phyloP scores from a whole-genome alignment of 805 yeast genomes.

The Kodamaea kaohsiungensis region DNA sequence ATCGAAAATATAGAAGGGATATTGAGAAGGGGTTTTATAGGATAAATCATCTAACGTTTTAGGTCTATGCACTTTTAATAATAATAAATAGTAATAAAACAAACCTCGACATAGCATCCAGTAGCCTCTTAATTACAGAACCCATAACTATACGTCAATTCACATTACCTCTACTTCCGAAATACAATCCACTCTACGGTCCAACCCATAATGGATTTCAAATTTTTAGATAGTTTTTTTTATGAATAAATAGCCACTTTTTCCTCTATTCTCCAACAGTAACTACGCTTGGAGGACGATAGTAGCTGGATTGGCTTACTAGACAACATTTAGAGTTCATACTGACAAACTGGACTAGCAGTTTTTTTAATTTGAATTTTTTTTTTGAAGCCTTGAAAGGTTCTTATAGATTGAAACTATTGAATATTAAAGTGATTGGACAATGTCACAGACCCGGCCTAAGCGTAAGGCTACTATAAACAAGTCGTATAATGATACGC shows the following conservation, averaged over 20 bases:
- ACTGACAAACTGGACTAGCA: neutral
- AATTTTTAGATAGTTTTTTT: slow-evolving; percentile 2
- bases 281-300: neutral
- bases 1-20: slow-evolving; percentile 68
- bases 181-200: neutral
- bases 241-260: slow-evolving; percentile 7
- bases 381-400: neutral
- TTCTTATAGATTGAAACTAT: neutral
- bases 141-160: neutral
- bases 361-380: neutral
- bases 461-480: slow-evolving; percentile 39
- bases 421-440: neutral
- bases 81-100: too few species aligned
- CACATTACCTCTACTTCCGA: neutral
- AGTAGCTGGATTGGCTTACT: neutral
- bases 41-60: neutral
- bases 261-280: neutral
- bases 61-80: too few species aligned
- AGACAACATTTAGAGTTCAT: neutral
- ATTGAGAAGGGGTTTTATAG: slow-evolving; percentile 27
- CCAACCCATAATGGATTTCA: neutral
- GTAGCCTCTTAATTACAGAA: neutral
- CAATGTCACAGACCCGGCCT: slow-evolving; percentile 31
- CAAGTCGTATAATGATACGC: slow-evolving; percentile 34
- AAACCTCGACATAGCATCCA: neutral